Conservation (phyloP, 345 rosid genomes). For the Hypericum androsaemum region DNA sequence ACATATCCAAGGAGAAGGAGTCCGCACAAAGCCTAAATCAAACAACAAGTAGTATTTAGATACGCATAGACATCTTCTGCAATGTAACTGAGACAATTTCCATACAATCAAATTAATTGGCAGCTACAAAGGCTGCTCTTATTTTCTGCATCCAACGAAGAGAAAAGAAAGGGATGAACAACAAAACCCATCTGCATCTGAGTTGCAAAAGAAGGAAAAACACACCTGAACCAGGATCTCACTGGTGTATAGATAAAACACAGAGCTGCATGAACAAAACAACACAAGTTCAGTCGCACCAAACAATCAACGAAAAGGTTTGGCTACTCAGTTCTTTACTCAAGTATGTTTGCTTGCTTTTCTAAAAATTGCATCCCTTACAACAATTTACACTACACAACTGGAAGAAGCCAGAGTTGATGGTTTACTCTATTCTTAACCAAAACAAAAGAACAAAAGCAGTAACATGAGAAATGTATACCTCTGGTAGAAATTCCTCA, state of each 20-base stretch:
- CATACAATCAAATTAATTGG: not conserved
- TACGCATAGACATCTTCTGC: conserved; percentile 2
- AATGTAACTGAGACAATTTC: not conserved
- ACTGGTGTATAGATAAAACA: conserved; percentile 62
- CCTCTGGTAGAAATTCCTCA: conserved; percentile 65
- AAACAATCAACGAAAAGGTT: too few species aligned
- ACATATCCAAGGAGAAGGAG: conserved; percentile 57
- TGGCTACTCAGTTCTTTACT: not conserved
- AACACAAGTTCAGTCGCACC: too few species aligned
- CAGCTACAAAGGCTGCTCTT: too few species aligned
- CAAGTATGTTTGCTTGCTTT: not conserved
- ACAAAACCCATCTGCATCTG: conserved; percentile 1
- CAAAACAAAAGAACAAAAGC: conserved; percentile 4
- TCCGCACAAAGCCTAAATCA: conserved; percentile 74
- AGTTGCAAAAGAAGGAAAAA: conserved; percentile 9
- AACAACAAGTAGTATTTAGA: conserved; percentile 13
- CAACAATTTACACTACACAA: not conserved
- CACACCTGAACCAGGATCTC: conserved; percentile 88
- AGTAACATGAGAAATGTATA: conserved; percentile 16
- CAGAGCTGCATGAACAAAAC: conserved; percentile 44
- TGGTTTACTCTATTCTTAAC: too few species aligned
- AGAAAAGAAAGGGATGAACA: not conserved
- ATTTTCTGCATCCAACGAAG: not conserved
- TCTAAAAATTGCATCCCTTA: not conserved
- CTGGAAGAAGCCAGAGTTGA: too few species aligned